These are phyloP conservation scores for Geosmithia flava DNA, from an alignment of 2,329 filamentous ascomycete genomes.

Conservation along the genomic window DNA sequence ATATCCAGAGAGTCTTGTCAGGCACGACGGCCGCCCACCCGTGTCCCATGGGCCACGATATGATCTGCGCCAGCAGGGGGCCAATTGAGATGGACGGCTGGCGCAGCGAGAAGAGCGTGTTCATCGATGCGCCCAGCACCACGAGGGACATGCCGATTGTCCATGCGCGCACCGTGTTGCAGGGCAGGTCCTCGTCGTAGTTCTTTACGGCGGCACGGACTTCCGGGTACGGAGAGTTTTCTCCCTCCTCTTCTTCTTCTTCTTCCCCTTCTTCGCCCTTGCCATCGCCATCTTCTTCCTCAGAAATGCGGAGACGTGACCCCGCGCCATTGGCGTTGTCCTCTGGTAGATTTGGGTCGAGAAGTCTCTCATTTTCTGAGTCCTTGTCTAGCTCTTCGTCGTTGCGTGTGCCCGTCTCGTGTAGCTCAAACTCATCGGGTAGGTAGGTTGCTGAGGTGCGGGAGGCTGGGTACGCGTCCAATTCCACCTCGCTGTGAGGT, in stretches of 20 bases:
- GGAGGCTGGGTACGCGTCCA: slow-evolving; percentile 1
- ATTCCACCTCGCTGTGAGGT: not conserved
- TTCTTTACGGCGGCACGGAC: slow-evolving; percentile 52
- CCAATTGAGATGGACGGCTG: slow-evolving; percentile 48
- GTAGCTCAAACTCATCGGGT: slow-evolving; percentile 20
- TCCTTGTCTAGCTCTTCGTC: slow-evolving; percentile 31
- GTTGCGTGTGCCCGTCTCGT: slow-evolving; percentile 22
- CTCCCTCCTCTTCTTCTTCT: slow-evolving; percentile 22
- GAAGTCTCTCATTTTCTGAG: slow-evolving; percentile 42
- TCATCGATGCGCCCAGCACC: slow-evolving; percentile 44
- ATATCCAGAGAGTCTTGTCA: slow-evolving; percentile 30
- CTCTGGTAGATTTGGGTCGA: slow-evolving; percentile 37
- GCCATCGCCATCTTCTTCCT: slow-evolving; percentile 13
- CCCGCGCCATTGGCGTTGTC: slow-evolving; percentile 25
- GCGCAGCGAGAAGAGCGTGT: slow-evolving; percentile 52
- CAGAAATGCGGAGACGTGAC: slow-evolving; percentile 7
- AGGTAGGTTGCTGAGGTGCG: slow-evolving; percentile 13
- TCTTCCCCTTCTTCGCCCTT: slow-evolving; percentile 26
- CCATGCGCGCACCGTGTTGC: slow-evolving; percentile 56
- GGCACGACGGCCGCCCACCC: slow-evolving; percentile 47
- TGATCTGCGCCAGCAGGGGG: slow-evolving; percentile 48
- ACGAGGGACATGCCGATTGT: slow-evolving; percentile 46
- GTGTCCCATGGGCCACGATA: slow-evolving; percentile 51
- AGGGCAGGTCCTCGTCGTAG: slow-evolving; percentile 52
- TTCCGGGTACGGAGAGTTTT: slow-evolving; percentile 55